Evolutionary conservation across 2,329 filamentous ascomycete species (phyloP).

Genomic region (Monosporascus sp.): DNA sequence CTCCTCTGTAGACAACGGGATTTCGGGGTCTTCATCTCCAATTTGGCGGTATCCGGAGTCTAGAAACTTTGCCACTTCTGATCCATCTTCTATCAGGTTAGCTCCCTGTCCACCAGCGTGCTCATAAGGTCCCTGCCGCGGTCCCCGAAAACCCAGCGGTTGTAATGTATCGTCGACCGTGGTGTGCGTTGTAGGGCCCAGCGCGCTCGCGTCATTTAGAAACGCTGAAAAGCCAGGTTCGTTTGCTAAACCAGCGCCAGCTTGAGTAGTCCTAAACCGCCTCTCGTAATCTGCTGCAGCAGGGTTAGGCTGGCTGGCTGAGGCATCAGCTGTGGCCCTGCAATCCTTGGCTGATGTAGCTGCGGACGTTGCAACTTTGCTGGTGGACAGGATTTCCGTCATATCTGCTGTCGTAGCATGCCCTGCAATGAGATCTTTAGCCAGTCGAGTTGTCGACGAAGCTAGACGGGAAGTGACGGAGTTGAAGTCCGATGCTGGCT

Average conservation of each 20-base stretch:
- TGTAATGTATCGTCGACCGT: neutral
- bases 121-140: neutral
- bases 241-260: slow-evolving; percentile 22
- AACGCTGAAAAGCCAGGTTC: slow-evolving; percentile 34
- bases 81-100: slow-evolving; percentile 17
- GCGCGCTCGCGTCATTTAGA: slow-evolving; percentile 22
- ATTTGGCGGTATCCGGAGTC: slow-evolving; percentile 17
- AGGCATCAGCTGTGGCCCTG: slow-evolving; percentile 13
- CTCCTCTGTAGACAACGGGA: slow-evolving; percentile 13
- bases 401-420: slow-evolving; percentile 4
- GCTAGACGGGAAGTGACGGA: slow-evolving; percentile 14
- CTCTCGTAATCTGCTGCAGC: slow-evolving; percentile 1
- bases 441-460: slow-evolving; percentile 15
- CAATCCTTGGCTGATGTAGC: neutral
- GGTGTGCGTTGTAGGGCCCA: slow-evolving; percentile 4
- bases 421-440: slow-evolving; percentile 8
- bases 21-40: slow-evolving; percentile 10
- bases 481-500: neutral
- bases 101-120: neutral
- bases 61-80: slow-evolving; percentile 22
- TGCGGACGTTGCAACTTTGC: slow-evolving; percentile 18
- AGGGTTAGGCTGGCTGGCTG: slow-evolving; percentile 6
- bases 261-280: slow-evolving; percentile 23
- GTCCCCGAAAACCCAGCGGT: neutral
- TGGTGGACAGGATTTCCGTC: slow-evolving; percentile 7